phyloP scores from a whole-genome alignment of 192 early-diverging fungal genomes.

The Helicostylum pulchrum region DNA sequence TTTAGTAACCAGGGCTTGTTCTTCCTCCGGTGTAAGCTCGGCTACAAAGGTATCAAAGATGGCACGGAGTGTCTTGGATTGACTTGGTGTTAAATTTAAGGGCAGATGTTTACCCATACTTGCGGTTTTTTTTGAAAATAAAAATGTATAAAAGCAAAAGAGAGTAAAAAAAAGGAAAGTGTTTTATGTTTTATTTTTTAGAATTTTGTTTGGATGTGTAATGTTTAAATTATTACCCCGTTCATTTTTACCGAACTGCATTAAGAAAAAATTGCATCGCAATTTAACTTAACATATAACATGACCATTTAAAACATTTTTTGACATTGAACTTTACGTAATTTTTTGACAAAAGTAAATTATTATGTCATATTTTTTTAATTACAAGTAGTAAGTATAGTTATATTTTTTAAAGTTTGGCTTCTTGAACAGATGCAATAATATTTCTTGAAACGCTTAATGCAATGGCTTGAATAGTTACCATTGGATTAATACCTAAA shows the following conservation, averaged over 20 bases:
- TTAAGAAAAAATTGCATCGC: too few relatives aligned
- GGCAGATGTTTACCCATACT: background rate
- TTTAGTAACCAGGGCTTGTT: constrained; percentile 21
- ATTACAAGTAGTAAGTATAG: background rate
- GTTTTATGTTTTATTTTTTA: too few relatives aligned
- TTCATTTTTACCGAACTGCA: too few relatives aligned
- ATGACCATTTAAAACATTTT: too few relatives aligned
- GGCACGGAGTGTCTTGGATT: constrained; percentile 38
- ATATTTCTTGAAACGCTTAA: constrained; percentile 24
- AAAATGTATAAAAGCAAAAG: background rate
- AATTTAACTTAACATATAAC: too few relatives aligned
- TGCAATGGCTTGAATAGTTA: constrained; percentile 32
- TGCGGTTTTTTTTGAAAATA: too few relatives aligned
- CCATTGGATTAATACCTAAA: constrained; percentile 69
- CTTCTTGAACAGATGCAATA: background rate
- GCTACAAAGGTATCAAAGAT: constrained; percentile 49
- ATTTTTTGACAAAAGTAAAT: background rate
- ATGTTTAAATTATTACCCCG: too few relatives aligned
- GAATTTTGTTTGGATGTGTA: too few relatives aligned
- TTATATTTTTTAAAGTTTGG: background rate
- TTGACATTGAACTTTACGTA: too few relatives aligned
- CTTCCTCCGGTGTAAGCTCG: constrained; percentile 35
- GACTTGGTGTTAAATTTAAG: constrained; percentile 3
- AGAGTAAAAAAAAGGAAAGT: background rate
- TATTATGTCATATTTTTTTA: background rate